Evolutionary conservation across 73 alveolate genomes (phyloP).

Genomic region (Paramecium sexaurelia): DNA sequence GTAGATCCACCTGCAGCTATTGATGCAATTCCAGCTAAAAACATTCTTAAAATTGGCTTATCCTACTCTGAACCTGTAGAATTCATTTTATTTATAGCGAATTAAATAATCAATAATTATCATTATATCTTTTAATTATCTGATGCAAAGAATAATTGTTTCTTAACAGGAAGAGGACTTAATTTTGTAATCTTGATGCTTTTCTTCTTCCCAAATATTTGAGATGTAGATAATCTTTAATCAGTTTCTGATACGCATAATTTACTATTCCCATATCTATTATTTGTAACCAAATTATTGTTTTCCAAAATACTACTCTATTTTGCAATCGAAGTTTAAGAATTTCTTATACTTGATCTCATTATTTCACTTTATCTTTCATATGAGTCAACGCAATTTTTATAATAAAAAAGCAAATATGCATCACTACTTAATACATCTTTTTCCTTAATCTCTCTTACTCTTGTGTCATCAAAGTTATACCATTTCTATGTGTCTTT

Average conservation of each 20-base stretch:
- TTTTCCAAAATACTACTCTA: not conserved
- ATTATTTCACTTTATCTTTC: conserved; percentile 74
- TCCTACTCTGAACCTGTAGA: conserved; percentile 19
- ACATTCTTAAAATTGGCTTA: conserved; percentile 51
- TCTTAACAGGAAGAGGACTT: not conserved
- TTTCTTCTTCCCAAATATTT: not conserved
- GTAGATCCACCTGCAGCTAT: conserved; percentile 79
- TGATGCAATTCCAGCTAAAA: conserved; percentile 78
- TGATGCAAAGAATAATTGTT: not conserved
- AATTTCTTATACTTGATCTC: not conserved
- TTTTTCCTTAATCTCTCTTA: conserved; percentile 60
- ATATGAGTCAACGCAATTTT: conserved; percentile 78
- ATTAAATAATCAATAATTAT: not conserved
- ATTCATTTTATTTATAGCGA: conserved; percentile 15
- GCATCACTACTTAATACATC: conserved; percentile 71
- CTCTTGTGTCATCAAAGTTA: conserved; percentile 72
- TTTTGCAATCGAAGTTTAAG: not conserved
- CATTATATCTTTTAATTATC: conserved; percentile 14
- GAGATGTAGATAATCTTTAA: not conserved
- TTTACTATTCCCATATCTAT: not conserved
- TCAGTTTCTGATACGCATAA: not conserved
- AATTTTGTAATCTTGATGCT: not conserved
- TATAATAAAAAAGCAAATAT: conserved; percentile 78
- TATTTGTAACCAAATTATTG: not conserved
- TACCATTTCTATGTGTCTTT: conserved; percentile 73